Evolutionary conservation across 2,329 filamentous ascomycete species (phyloP).

Genomic region (Verticillium nonalfalfae): DNA sequence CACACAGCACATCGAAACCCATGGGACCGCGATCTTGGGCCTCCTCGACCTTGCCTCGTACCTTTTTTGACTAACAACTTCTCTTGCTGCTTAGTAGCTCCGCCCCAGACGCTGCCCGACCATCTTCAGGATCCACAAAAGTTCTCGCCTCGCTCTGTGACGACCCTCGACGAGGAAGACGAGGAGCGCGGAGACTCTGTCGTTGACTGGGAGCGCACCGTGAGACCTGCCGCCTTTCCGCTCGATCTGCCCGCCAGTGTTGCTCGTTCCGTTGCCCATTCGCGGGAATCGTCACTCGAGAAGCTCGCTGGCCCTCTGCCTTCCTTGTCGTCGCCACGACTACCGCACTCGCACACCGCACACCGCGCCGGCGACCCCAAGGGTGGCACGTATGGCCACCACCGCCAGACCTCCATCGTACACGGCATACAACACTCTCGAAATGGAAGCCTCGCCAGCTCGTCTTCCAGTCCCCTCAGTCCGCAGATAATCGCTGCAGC

Average conservation of each 20-base stretch:
- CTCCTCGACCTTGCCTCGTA: background rate
- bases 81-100: slow-evolving; percentile 32
- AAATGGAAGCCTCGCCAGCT: slow-evolving; percentile 80
- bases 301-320: slow-evolving; percentile 32
- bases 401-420: slow-evolving; percentile 94
- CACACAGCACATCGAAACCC: background rate
- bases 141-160: slow-evolving; percentile 42
- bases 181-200: slow-evolving; percentile 33
- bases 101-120: slow-evolving; percentile 54
- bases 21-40: background rate
- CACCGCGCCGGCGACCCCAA: slow-evolving; percentile 49
- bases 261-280: slow-evolving; percentile 41
- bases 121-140: slow-evolving; percentile 45
- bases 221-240: slow-evolving; percentile 39
- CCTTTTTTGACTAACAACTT: slow-evolving; percentile 11
- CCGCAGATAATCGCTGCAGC: slow-evolving; percentile 76
- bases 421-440: slow-evolving; percentile 90
- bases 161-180: slow-evolving; percentile 46
- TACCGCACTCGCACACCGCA: slow-evolving; percentile 25
- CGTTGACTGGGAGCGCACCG: slow-evolving; percentile 40
- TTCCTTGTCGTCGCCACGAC: slow-evolving; percentile 26
- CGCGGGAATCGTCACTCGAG: slow-evolving; percentile 53
- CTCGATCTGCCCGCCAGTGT: slow-evolving; percentile 16
- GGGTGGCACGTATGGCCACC: slow-evolving; percentile 66
- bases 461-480: slow-evolving; percentile 77